Conservation (phyloP, 331 rosid genomes). For the Spiraea crenata region DNA sequence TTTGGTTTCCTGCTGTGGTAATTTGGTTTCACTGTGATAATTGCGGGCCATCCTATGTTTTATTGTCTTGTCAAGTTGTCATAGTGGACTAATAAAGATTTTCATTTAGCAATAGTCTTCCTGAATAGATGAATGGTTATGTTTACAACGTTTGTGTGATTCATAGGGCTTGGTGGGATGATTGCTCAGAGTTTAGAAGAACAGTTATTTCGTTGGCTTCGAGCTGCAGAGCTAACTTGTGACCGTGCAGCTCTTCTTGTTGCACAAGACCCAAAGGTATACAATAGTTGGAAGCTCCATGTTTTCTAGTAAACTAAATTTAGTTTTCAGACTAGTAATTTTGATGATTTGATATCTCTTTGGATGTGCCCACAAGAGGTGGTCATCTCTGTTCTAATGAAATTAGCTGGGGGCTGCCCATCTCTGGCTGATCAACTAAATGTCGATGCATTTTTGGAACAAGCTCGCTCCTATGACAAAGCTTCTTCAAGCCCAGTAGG, state of each 20-base stretch:
- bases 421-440: conserved; percentile 94
- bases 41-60: conserved; percentile 3
- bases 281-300: background rate
- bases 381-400: conserved; percentile 97
- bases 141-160: conserved; percentile 14
- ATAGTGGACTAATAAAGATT: background rate
- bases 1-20: background rate
- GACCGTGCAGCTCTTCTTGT: conserved; percentile 99
- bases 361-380: conserved; percentile 75
- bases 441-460: conserved; percentile 94
- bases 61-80: background rate
- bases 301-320: conserved; percentile 4
- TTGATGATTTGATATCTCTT: conserved; percentile 28
- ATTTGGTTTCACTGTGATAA: background rate
- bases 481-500: conserved; percentile 96
- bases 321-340: conserved; percentile 8
- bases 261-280: conserved; percentile 94
- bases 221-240: conserved; percentile 98
- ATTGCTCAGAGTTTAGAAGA: conserved; percentile 93
- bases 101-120: background rate
- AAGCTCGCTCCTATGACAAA: conserved; percentile 93
- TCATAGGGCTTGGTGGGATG: conserved; percentile 79
- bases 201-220: conserved; percentile 91
- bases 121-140: background rate
- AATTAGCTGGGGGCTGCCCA: conserved; percentile 96